Conservation (phyloP, 306 rosid genomes). For the Cicer cuneatum region DNA sequence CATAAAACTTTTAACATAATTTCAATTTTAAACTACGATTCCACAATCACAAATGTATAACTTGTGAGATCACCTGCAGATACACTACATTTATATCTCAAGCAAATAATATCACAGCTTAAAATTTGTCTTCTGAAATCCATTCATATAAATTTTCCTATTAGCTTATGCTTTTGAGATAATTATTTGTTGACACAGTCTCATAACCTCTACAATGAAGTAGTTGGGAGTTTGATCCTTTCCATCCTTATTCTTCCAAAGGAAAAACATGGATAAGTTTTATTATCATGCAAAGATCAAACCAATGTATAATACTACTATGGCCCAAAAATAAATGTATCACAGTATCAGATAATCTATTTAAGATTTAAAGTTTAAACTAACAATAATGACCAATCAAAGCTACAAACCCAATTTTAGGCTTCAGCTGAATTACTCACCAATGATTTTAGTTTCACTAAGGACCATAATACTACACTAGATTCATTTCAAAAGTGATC, state of each 20-base stretch:
- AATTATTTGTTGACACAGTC: neutral
- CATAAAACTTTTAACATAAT: neutral
- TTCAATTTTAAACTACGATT: slow-evolving; percentile 6
- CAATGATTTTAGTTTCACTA: slow-evolving; percentile 8
- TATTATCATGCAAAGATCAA: slow-evolving; percentile 2
- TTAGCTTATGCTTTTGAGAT: slow-evolving; percentile 4
- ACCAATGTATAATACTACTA: slow-evolving; percentile 15
- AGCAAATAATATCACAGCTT: slow-evolving; percentile 14
- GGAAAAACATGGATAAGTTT: slow-evolving; percentile 15
- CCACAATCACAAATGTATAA: slow-evolving; percentile 14
- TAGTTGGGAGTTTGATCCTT: slow-evolving; percentile 7
- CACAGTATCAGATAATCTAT: neutral
- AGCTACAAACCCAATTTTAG: neutral
- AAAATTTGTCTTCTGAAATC: neutral
- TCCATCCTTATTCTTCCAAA: neutral
- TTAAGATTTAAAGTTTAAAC: slow-evolving; percentile 14
- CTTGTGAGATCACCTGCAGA: neutral
- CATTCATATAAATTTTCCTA: neutral
- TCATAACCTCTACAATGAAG: slow-evolving; percentile 13
- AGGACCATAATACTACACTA: neutral
- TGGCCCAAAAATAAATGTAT: neutral
- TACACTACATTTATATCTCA: slow-evolving; percentile 20
- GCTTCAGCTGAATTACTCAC: neutral
- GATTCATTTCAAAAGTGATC: neutral
- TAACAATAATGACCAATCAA: neutral